Percentiles rank a stretch among this genome's conserved stretches.
Conservation (phyloP, 495 filamentous ascomycete genomes). For the Sabuloglossum arenarium region DNA sequence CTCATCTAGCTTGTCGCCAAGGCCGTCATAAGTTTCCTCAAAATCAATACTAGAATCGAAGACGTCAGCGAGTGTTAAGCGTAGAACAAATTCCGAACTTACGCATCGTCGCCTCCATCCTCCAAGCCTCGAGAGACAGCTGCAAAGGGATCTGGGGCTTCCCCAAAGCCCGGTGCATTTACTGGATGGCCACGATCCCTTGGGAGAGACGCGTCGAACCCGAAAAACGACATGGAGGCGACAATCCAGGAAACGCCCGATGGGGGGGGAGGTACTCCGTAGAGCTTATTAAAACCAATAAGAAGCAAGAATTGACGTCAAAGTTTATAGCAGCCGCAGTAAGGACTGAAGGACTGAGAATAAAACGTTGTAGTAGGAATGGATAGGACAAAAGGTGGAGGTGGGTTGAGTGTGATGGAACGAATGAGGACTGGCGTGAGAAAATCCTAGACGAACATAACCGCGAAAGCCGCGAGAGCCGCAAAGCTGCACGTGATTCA, state of each 20-base stretch:
- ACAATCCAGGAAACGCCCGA: slow-evolving; percentile 5
- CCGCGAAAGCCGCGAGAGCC: no score
- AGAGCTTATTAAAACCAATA: neutral
- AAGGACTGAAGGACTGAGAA: neutral
- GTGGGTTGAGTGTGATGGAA: neutral
- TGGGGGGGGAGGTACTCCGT: neutral
- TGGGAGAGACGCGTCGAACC: slow-evolving; percentile 50
- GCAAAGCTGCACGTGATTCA: no score
- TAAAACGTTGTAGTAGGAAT: no score
- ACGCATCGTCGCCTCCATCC: slow-evolving; percentile 52
- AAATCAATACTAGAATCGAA: slow-evolving; percentile 49
- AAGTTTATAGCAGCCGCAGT: neutral
- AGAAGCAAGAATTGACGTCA: neutral
- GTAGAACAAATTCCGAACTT: slow-evolving; percentile 19
- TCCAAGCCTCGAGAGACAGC: slow-evolving; percentile 34
- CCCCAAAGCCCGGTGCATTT: slow-evolving; percentile 49
- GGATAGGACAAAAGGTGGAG: neutral
- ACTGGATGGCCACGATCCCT: slow-evolving; percentile 35
- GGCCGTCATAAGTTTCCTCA: slow-evolving; percentile 93
- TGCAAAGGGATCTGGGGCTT: slow-evolving; percentile 76
- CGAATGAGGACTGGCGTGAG: neutral
- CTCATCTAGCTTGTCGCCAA: slow-evolving; percentile 81
- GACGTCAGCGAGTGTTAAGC: slow-evolving; percentile 6
- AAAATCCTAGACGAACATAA: neutral
- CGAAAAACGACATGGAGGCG: slow-evolving; percentile 60